phyloP scores from a whole-genome alignment of 116 monocot species.

The Trichopus zeylanicus region DNA sequence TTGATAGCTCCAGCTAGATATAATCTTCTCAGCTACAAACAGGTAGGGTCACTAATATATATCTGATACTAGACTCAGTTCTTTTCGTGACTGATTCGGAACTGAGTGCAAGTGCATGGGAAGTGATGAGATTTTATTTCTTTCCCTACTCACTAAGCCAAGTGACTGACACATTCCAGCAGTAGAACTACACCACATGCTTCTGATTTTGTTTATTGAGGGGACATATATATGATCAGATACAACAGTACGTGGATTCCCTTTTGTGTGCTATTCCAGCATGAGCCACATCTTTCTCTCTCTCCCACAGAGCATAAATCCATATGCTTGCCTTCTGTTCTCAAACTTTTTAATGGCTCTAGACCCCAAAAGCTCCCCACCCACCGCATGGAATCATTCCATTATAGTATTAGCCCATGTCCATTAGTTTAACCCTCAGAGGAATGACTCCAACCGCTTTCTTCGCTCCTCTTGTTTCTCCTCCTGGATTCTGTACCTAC shows the following conservation, averaged over 20 bases:
- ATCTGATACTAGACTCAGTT: not conserved
- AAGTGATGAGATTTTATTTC: conserved; percentile 5
- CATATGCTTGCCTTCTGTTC: conserved; percentile 21
- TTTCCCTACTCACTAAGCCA: not conserved
- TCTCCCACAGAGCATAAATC: conserved; percentile 14
- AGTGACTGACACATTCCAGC: conserved; percentile 41
- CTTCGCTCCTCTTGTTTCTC: conserved; percentile 15
- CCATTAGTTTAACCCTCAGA: conserved; percentile 9
- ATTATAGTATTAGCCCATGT: conserved; percentile 23
- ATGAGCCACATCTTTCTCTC: conserved; percentile 5
- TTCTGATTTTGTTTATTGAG: conserved; percentile 5
- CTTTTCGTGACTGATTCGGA: too few relatives aligned
- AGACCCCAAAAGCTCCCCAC: conserved; percentile 6
- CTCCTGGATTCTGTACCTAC: conserved; percentile 2
- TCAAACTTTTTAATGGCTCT: conserved; percentile 9
- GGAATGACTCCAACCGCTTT: conserved; percentile 29
- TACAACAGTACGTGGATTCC: conserved; percentile 39
- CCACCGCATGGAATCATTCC: conserved; percentile 24
- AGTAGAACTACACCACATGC: conserved; percentile 33
- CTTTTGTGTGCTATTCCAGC: conserved; percentile 15
- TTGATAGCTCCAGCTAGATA: too few relatives aligned
- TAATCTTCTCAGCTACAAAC: not conserved
- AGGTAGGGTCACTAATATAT: not conserved
- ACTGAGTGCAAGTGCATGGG: conserved; percentile 12
- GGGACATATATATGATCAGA: conserved; percentile 1